A percentile compares a stretch with the other conserved stretches of the same genome.
Evolutionary conservation across 306 rosid species (phyloP).

Genomic region (Quercus rubra): DNA sequence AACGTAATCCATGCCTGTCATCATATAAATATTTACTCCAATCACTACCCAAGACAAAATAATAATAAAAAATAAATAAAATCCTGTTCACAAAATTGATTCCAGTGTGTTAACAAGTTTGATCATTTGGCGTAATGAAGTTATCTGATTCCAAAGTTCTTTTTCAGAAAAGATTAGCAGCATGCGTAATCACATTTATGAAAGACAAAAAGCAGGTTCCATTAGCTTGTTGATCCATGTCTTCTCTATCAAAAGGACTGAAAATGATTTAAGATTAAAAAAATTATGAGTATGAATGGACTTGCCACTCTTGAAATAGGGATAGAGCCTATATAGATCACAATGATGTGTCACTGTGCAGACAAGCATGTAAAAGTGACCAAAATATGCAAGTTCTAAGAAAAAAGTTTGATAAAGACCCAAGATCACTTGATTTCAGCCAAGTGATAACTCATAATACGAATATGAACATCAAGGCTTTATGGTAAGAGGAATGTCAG

Average conservation of each 20-base stretch:
- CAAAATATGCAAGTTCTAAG: background rate
- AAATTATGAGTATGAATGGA: background rate
- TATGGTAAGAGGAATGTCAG: background rate
- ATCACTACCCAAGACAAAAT: no score
- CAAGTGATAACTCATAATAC: background rate
- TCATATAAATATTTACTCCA: conserved; percentile 1
- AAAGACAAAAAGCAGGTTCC: background rate
- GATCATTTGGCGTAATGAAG: background rate
- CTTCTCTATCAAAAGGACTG: background rate
- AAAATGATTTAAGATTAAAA: background rate
- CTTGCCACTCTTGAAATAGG: background rate
- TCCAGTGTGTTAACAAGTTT: conserved; percentile 6
- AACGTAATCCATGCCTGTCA: conserved; percentile 54
- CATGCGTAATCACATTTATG: background rate
- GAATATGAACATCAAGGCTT: background rate
- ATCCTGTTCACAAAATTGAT: background rate
- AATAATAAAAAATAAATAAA: background rate
- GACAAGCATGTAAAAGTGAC: background rate
- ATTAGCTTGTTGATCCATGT: background rate
- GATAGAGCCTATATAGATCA: background rate
- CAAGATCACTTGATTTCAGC: background rate
- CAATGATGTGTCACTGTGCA: background rate
- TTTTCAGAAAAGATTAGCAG: background rate
- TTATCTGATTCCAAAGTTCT: background rate
- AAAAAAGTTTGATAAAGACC: background rate